Conservation (phyloP, 306 rosid genomes). For the Dryas octopetala region DNA sequence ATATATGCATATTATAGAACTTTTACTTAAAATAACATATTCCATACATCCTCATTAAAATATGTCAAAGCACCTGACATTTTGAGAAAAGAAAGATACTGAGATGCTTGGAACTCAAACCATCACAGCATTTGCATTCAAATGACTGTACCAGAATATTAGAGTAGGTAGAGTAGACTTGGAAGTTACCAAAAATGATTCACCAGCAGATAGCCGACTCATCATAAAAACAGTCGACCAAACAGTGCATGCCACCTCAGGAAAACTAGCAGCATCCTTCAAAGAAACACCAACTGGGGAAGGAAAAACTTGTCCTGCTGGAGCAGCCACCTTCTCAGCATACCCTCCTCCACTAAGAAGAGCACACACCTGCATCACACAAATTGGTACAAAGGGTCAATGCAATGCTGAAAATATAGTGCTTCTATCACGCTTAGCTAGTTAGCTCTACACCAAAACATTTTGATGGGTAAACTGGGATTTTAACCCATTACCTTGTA, state of each 20-base stretch:
- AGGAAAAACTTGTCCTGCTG: slow-evolving; percentile 71
- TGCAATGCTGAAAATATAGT: background rate
- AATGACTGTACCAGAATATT: background rate
- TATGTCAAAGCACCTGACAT: background rate
- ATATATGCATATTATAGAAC: background rate
- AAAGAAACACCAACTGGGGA: slow-evolving; percentile 67
- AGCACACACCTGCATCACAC: slow-evolving; percentile 39
- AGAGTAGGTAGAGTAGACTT: background rate
- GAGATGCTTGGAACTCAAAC: background rate
- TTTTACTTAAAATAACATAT: background rate
- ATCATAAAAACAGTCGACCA: slow-evolving; percentile 92
- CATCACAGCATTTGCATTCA: background rate
- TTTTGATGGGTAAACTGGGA: slow-evolving; percentile 1
- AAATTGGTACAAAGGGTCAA: background rate
- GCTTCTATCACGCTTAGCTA: background rate
- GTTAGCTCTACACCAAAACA: background rate
- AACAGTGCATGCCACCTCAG: slow-evolving; percentile 90
- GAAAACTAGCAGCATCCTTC: slow-evolving; percentile 73
- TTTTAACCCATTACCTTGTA: background rate
- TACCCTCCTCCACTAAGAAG: slow-evolving; percentile 49
- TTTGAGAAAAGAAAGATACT: background rate
- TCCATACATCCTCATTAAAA: background rate
- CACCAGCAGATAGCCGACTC: slow-evolving; percentile 69
- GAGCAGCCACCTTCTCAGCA: slow-evolving; percentile 60
- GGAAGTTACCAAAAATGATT: slow-evolving; percentile 66